Percentiles rank a stretch among this genome's conserved stretches.
Evolutionary conservation across 768 basidiomycete genomes (phyloP).

Genomic region (Tricholoma furcatifolium): DNA sequence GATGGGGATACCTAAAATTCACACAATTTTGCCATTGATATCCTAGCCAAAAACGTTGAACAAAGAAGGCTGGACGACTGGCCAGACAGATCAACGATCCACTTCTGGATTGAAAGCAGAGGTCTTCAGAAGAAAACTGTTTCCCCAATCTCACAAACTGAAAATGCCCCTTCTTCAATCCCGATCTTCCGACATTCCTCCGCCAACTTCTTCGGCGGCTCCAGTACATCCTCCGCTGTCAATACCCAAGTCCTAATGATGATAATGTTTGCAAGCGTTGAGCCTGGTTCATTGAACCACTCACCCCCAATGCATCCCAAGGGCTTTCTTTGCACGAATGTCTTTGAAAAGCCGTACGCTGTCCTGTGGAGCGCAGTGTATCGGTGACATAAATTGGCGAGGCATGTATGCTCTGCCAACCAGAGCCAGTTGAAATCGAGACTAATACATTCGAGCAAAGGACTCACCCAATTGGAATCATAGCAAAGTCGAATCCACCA

Average conservation of each 20-base stretch:
- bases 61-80: too few relatives aligned
- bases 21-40: too few relatives aligned
- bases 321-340: conserved; percentile 52
- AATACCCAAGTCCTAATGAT: conserved; percentile 47
- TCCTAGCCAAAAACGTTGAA: too few relatives aligned
- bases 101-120: too few relatives aligned
- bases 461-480: conserved; percentile 66
- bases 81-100: too few relatives aligned
- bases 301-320: conserved; percentile 75
- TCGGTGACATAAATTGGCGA: conserved; percentile 51
- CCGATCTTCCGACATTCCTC: conserved; percentile 51
- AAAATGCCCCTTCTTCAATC: conserved; percentile 54
- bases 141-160: conserved; percentile 60
- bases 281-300: conserved; percentile 13
- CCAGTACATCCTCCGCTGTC: conserved; percentile 53
- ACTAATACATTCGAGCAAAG: background rate
- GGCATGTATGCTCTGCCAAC: conserved; percentile 55
- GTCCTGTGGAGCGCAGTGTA: conserved; percentile 69
- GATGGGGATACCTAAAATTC: too few relatives aligned
- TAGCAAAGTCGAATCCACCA: conserved; percentile 64
- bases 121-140: conserved; percentile 36
- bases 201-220: conserved; percentile 56
- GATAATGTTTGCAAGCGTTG: background rate
- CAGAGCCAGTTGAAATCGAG: background rate
- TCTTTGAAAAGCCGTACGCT: conserved; percentile 68